Conservation (phyloP, 768 basidiomycete genomes). For the Gloeostereum incarnatum region DNA sequence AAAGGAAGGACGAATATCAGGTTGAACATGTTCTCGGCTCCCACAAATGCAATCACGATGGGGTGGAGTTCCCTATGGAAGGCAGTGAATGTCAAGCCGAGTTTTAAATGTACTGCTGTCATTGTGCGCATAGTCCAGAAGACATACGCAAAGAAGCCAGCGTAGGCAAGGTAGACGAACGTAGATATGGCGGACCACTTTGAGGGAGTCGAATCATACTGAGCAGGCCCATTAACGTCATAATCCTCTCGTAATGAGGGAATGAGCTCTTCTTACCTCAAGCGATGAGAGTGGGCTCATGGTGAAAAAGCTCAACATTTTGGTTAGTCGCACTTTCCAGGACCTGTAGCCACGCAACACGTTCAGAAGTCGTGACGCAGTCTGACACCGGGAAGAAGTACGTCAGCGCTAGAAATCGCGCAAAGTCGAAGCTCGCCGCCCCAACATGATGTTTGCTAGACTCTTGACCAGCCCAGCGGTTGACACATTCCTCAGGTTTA, state of each 20-base stretch:
- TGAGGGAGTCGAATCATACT: slow-evolving; percentile 48
- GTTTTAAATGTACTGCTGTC: slow-evolving; percentile 80
- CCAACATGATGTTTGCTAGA: slow-evolving; percentile 41
- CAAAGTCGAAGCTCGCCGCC: slow-evolving; percentile 45
- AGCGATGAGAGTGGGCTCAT: slow-evolving; percentile 35
- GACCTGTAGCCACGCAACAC: slow-evolving; percentile 56
- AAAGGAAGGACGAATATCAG: slow-evolving; percentile 47
- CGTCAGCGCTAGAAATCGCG: slow-evolving; percentile 67
- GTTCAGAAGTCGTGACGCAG: slow-evolving; percentile 55
- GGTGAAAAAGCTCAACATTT: slow-evolving; percentile 21
- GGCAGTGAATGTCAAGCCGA: slow-evolving; percentile 90
- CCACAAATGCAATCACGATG: slow-evolving; percentile 90
- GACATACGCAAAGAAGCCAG: slow-evolving; percentile 68
- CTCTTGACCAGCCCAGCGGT: slow-evolving; percentile 62
- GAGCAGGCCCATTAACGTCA: slow-evolving; percentile 2
- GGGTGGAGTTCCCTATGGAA: slow-evolving; percentile 79
- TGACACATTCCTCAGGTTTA: slow-evolving; percentile 46
- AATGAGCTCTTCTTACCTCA: slow-evolving; percentile 23
- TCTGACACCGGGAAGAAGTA: slow-evolving; percentile 76
- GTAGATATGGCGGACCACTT: slow-evolving; percentile 54
- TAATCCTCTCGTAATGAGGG: slow-evolving; percentile 5
- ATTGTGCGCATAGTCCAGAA: slow-evolving; percentile 67
- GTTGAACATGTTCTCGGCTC: slow-evolving; percentile 96
- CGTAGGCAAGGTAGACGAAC: slow-evolving; percentile 70
- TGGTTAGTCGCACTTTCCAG: slow-evolving; percentile 21